phyloP scores from a whole-genome alignment of 768 basidiomycete genomes.

The Boletus patriciae region DNA sequence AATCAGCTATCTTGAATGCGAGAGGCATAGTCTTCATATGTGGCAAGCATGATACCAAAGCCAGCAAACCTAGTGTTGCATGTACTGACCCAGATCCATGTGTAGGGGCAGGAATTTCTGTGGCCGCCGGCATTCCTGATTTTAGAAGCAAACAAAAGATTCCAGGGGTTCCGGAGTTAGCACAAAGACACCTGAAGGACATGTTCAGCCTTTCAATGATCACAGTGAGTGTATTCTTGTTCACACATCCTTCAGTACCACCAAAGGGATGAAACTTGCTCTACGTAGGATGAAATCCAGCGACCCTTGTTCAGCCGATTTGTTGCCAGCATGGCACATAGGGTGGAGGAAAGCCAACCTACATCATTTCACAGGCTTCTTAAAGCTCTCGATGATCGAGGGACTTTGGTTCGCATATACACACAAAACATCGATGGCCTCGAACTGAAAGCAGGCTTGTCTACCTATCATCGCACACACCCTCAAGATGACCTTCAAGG shows the following conservation, averaged over 20 bases:
- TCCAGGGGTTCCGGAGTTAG: neutral
- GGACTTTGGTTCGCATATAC: too few species aligned
- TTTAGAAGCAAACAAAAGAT: constrained; percentile 6
- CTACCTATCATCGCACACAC: too few species aligned
- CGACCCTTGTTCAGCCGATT: neutral
- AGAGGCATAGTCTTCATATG: constrained; percentile 14
- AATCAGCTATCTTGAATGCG: neutral
- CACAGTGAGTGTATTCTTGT: neutral
- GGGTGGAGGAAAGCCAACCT: neutral
- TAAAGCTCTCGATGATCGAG: constrained; percentile 4
- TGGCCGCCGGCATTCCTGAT: constrained; percentile 13
- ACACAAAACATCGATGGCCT: too few species aligned
- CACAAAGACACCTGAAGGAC: constrained; percentile 6
- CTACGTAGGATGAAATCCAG: neutral
- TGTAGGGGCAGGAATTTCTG: constrained; percentile 10
- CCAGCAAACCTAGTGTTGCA: too few species aligned
- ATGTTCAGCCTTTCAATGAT: constrained; percentile 13
- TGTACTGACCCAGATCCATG: too few species aligned
- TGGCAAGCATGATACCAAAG: too few species aligned
- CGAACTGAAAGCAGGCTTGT: too few species aligned
- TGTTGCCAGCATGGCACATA: neutral
- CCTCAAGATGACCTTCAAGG: too few species aligned
- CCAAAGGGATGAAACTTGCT: too few species aligned
- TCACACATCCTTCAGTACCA: neutral
- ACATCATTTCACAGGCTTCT: constrained; percentile 14